Evolutionary conservation across 441 rosid genomes (phyloP), one percentile per base, ranked within the genome.

Genomic region (Isatis lusitanica): DNA sequence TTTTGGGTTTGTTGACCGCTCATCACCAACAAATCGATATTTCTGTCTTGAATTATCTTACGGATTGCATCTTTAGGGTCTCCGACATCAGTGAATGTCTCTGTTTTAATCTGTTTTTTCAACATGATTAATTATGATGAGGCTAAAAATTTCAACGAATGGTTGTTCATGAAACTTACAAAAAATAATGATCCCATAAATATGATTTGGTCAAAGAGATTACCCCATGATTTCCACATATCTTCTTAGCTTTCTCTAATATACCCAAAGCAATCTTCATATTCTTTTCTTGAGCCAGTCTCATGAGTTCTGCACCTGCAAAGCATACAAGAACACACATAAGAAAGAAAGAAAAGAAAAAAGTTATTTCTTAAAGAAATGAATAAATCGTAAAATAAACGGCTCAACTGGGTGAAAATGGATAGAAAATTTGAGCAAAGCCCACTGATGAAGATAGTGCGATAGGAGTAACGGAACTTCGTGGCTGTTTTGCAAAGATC

Each of bases 191-290:
- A 52, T 30, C 12, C 24, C 55, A 60, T 48, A 68, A 63, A 52
- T 16, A 59, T 47, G 62, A 72, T 40, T 61, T 71, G 16, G 4
- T 58, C n/a, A 56, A 24, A 71, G 38, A 13, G 12, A 67, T 58
- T 79, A 86, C 88, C 87, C 87, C 90, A 70, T 70, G 79, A 57
- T 71, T 73, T 2, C 63, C 62, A 74, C 87, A 86, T 66, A 84
- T 77, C 60, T 68, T 74, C 62, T 81, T 77, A 24, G 88, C 85
- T 72, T 83, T 85, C 79, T 86, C 83, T 75, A 85, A 56, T 47
- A 86, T 66, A 42, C 82, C 85, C 44, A 75, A 43, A 12, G 76
- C 65, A 63, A 86, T 36, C 74, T 79, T 77, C 64, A 18, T 70
- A 39, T 76, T 79, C 63, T 31, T 70, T 63, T 64, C 77, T 40